Base-by-base conservation (phyloP, 345 rosid species). In the Microcos paniculata region DNA sequence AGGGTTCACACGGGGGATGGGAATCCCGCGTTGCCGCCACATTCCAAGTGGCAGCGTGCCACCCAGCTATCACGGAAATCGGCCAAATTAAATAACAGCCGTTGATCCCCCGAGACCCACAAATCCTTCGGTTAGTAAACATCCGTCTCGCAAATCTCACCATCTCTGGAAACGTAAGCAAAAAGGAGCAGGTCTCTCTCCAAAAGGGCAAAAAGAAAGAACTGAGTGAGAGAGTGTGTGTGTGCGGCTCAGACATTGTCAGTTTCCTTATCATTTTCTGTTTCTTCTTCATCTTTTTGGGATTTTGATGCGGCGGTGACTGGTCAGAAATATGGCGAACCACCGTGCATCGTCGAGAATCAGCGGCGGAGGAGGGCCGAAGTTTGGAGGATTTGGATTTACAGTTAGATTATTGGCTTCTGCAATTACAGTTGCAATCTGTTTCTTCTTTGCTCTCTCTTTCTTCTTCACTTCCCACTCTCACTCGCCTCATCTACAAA, bases 381-480 rank as follows among this genome's bases (percentile, higher is more conserved):
- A 63, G 19, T 49, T 2, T 8, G 62, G 87, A 16, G 49, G 77
- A 55, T 80, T 74, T 59, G 78, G 80, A 43, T 18, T 74, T 76
- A 59, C 78, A 31, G 62, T 86, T 82, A 82, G 86, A 76, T 72
- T 86, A 67, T 72, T 90, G 8, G 86, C 87, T 52, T 84, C 86
- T 64, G 79, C 83, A 58, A 77, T 78, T 67, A 70, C 90, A 10
- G 26, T 83, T 1, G 82, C 89, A 5, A 75, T 88, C 40, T 69
- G 83, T 81, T 72, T 91, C 82, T 87, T 85, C 85, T 74, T 92
- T 85, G 62, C 84, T 61, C 69, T 84, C 65, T 85, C 96, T 1
- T 79, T 87, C 35, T 74, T 92, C 74, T 84, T 82, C 84, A 81
- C 87, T 77, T 83, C 89, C 4, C 85, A 81, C 43, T 81, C 87